Conservation (phyloP, 2,329 filamentous ascomycete genomes). For the Aspergillus pseudoglaucus region DNA sequence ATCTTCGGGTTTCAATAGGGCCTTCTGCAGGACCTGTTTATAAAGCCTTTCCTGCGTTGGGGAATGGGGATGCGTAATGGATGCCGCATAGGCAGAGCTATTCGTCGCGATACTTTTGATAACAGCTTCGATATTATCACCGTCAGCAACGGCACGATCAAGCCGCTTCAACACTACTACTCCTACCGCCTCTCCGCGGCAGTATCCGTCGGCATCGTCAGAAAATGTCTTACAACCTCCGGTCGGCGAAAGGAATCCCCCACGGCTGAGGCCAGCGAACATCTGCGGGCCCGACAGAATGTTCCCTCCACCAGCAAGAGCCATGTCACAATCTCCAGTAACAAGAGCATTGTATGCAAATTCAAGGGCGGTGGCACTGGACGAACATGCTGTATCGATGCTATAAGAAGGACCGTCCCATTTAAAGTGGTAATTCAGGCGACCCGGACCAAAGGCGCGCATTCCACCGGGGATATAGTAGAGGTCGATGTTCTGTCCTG, state of each 20-base stretch:
- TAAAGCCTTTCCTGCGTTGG: constrained; percentile 33
- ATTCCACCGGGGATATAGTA: constrained; percentile 58
- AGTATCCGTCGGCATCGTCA: constrained; percentile 48
- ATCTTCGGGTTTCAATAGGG: constrained; percentile 30
- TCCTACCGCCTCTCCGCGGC: constrained; percentile 46
- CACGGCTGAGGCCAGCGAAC: constrained; percentile 63
- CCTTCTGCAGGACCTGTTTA: constrained; percentile 30
- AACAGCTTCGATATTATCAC: constrained; percentile 38
- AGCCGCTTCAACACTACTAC: constrained; percentile 48
- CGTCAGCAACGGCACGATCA: constrained; percentile 45
- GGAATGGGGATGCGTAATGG: constrained; percentile 39
- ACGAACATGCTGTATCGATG: constrained; percentile 67
- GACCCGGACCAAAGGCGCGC: constrained; percentile 53
- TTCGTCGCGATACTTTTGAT: constrained; percentile 40
- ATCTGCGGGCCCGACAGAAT: constrained; percentile 68
- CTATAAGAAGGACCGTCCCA: constrained; percentile 65
- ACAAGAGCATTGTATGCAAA: constrained; percentile 64
- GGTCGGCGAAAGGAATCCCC: constrained; percentile 21
- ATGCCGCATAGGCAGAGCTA: constrained; percentile 40
- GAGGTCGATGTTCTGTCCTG: constrained; percentile 62
- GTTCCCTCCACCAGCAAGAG: constrained; percentile 69
- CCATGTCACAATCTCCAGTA: constrained; percentile 70
- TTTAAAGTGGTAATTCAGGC: constrained; percentile 71
- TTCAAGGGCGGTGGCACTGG: constrained; percentile 57
- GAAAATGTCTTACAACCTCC: constrained; percentile 48